Percentiles rank a stretch among this genome's conserved stretches.
phyloP scores from a whole-genome alignment of 2,329 filamentous ascomycete genomes.

The Colletotrichum gloeosporioides region DNA sequence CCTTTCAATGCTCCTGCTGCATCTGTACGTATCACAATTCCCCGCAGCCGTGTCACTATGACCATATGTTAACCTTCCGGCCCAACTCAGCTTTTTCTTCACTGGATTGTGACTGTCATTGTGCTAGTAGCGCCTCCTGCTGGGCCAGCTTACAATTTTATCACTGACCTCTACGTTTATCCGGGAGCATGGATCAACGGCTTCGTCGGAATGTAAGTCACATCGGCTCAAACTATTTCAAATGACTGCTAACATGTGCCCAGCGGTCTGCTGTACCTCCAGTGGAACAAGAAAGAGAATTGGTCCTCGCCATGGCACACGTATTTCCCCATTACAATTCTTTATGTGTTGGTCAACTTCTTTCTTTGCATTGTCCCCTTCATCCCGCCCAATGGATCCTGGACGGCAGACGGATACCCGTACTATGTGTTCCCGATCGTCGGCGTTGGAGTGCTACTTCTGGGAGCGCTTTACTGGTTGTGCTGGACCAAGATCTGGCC shows the following conservation, averaged over 20 bases:
- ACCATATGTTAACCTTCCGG: too few species aligned
- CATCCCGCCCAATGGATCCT: slow-evolving; percentile 54
- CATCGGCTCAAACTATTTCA: neutral
- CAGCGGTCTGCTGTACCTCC: slow-evolving; percentile 56
- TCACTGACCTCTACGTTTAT: slow-evolving; percentile 57
- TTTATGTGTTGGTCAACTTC: slow-evolving; percentile 56
- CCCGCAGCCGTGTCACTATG: neutral
- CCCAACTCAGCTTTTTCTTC: too few species aligned
- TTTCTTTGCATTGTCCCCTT: slow-evolving; percentile 61
- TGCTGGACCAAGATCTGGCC: slow-evolving; percentile 58
- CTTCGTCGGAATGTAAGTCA: slow-evolving; percentile 42
- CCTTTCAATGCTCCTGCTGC: slow-evolving; percentile 71
- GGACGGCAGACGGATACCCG: slow-evolving; percentile 55
- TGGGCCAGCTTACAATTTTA: slow-evolving; percentile 73
- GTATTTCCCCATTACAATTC: slow-evolving; percentile 48
- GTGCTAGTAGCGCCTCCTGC: slow-evolving; percentile 71
- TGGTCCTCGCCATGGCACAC: slow-evolving; percentile 61
- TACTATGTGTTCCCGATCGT: slow-evolving; percentile 64
- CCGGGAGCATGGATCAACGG: slow-evolving; percentile 59
- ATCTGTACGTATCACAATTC: slow-evolving; percentile 37
- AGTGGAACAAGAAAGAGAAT: slow-evolving; percentile 52
- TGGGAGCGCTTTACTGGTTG: slow-evolving; percentile 58
- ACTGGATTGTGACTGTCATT: slow-evolving; percentile 61
- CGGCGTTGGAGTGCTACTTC: slow-evolving; percentile 53
- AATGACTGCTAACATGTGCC: slow-evolving; percentile 10